Percentiles rank a stretch among this genome's conserved stretches.
phyloP scores from a whole-genome alignment of 2,329 filamentous ascomycete genomes.

The Pseudocercospora pini-densiflorae region DNA sequence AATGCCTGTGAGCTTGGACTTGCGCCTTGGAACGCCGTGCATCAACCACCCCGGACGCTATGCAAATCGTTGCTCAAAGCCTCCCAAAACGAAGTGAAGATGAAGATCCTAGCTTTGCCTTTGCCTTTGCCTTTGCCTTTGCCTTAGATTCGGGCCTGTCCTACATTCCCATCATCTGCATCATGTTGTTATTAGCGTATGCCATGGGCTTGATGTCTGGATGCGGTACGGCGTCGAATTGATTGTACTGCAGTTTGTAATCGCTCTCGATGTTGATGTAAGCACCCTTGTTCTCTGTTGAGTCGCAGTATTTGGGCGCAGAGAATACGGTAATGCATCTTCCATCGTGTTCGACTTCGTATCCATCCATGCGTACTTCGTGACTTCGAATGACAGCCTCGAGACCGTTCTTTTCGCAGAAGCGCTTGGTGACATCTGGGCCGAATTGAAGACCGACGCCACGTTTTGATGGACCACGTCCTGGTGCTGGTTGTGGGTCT shows the following conservation, averaged over 20 bases:
- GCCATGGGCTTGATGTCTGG: constrained; percentile 95
- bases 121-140: not conserved
- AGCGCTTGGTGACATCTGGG: constrained; percentile 91
- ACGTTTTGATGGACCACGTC: constrained; percentile 92
- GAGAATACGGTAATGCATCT: constrained; percentile 98
- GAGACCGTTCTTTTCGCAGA: constrained; percentile 94
- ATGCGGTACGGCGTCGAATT: constrained; percentile 96
- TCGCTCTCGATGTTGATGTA: constrained; percentile 96
- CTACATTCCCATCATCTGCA: constrained; percentile 65
- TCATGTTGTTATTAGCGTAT: constrained; percentile 82
- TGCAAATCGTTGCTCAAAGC: constrained; percentile 6
- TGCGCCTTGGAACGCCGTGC: constrained; percentile 11
- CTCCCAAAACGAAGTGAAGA: not conserved
- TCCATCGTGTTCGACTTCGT: constrained; percentile 95
- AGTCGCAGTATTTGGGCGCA: constrained; percentile 95
- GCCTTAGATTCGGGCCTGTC: not conserved
- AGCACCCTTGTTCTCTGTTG: constrained; percentile 96
- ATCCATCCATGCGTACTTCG: constrained; percentile 99
- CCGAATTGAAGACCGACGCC: constrained; percentile 97
- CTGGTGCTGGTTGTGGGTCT: constrained; percentile 84
- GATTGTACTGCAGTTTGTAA: constrained; percentile 87
- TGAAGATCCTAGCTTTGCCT: not conserved
- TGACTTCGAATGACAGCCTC: constrained; percentile 96
- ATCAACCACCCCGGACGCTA: constrained; percentile 7
- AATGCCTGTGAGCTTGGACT: not conserved